Percentiles rank a stretch among this genome's conserved stretches.
Conservation (phyloP, 208 protist genomes). For the Phytomonas francai region DNA sequence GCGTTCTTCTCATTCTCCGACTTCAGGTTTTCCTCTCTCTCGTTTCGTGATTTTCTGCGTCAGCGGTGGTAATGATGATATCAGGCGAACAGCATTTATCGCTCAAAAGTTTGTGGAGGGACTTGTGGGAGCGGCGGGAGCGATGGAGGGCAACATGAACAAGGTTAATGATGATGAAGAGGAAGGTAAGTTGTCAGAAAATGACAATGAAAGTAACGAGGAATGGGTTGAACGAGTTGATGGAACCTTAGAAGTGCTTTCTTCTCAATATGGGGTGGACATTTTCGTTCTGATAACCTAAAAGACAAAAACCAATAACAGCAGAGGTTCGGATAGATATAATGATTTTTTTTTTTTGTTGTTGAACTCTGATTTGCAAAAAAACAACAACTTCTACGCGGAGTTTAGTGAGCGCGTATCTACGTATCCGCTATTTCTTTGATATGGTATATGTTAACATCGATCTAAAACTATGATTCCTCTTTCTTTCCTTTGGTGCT, state of each 20-base stretch:
- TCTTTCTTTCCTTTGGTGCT: background rate
- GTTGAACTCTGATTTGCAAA: no score
- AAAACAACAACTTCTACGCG: no score
- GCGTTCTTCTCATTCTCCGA: background rate
- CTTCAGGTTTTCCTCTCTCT: background rate
- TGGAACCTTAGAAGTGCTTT: background rate
- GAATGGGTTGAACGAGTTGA: background rate
- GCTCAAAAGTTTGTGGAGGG: background rate
- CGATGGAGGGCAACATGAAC: background rate
- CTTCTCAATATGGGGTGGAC: background rate
- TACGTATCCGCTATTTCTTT: background rate
- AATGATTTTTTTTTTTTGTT: background rate
- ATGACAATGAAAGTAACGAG: background rate
- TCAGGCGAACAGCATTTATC: background rate
- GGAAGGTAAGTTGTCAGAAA: background rate
- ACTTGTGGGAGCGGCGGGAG: background rate
- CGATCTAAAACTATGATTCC: background rate
- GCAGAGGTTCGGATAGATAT: background rate
- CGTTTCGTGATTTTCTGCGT: background rate
- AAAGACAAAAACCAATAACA: background rate
- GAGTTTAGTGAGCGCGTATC: no score
- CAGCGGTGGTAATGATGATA: slow-evolving; percentile 1
- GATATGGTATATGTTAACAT: background rate
- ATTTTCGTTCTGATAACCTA: background rate
- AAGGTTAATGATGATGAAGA: no score